Percentiles rank a stretch among this genome's conserved stretches.
Evolutionary conservation across 2,329 filamentous ascomycete genomes (phyloP).

Genomic region (Colletotrichum magnum): DNA sequence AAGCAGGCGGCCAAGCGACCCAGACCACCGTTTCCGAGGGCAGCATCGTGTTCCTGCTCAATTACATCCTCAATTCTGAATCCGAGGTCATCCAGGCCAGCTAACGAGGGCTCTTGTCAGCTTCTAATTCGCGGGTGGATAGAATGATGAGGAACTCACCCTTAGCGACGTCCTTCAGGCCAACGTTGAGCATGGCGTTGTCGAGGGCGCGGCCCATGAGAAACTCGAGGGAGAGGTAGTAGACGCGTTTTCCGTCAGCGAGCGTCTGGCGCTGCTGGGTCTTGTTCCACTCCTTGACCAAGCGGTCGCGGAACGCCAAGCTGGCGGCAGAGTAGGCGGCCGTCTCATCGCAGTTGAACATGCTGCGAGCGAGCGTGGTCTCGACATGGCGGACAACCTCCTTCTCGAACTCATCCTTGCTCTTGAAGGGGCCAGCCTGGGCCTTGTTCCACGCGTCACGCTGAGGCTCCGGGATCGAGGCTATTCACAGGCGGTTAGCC

Average conservation of each 20-base stretch:
- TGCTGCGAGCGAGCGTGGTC: slow-evolving; percentile 92
- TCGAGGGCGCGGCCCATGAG: slow-evolving; percentile 96
- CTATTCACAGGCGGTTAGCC: slow-evolving; percentile 53
- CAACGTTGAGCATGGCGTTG: slow-evolving; percentile 98
- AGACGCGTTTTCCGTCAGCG: slow-evolving; percentile 91
- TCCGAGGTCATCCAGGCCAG: slow-evolving; percentile 88
- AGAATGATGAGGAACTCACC: slow-evolving; percentile 63
- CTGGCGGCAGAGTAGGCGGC: slow-evolving; percentile 94
- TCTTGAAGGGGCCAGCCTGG: slow-evolving; percentile 77
- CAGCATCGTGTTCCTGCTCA: slow-evolving; percentile 94
- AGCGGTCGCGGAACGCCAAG: slow-evolving; percentile 90
- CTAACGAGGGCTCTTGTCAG: slow-evolving; percentile 60
- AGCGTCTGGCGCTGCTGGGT: slow-evolving; percentile 97
- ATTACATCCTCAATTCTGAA: slow-evolving; percentile 98
- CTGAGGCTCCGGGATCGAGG: slow-evolving; percentile 88
- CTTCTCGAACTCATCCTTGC: slow-evolving; percentile 86
- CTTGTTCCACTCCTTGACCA: slow-evolving; percentile 97
- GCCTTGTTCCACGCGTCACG: slow-evolving; percentile 82
- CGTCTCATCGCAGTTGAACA: slow-evolving; percentile 98
- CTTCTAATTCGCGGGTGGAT: not conserved
- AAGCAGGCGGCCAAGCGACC: slow-evolving; percentile 97
- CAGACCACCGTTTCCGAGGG: slow-evolving; percentile 94
- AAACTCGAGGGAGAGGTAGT: slow-evolving; percentile 98
- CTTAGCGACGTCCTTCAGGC: slow-evolving; percentile 86
- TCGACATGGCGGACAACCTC: slow-evolving; percentile 96